Base-by-base conservation (phyloP, 1,139 yeast species). In the Hemisphaericaspora subhashii region DNA sequence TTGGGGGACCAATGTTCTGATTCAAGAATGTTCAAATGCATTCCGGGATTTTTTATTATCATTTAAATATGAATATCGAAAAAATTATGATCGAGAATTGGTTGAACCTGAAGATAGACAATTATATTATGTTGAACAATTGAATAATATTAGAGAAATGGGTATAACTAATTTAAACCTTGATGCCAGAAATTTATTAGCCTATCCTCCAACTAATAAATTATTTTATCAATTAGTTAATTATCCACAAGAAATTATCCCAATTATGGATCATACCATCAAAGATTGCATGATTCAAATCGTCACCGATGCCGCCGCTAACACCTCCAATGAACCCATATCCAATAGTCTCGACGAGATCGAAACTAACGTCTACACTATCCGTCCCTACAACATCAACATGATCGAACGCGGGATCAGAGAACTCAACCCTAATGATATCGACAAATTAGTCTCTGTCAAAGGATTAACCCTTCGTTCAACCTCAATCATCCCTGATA, bases 1-100 rank as follows among this genome's bases (percentile, higher is more conserved):
- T 54, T 92, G 99, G 99, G 99, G 99, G 60, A 92, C 99, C 2
- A 90, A 92, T 57, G 96, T 92, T 22, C 85, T 95, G 31, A 89
- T 94, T 53, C 86, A 82, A 53, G 96, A 92, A 55, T 83, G 92
- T 53, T 78, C 87, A 38, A 83, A 80, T 49, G 74, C 77, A 37
- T 92, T 92, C 66, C 74, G 95, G 48, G 84, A 83, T 48, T 94
- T 92, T 52, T 66, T 92, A 53, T 82, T 86, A 80, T 78, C 85
- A 16, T 92, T 88, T 72, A 87, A 87, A 58, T 68, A 76, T 63
- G 86, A 83, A 54, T 83, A 86, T 62, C 76, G 98, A 47, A 79
- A 77, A 54, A 64, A 65, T 12, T 58, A 73, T 48, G 79, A 72
- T 17, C 68, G 68, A 35, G 62, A 56, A 27, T 58, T 55, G 25